These are phyloP conservation scores for Pascua sp. DNA, from an alignment of 1,284 basidiomycete species.

Conservation along the genomic window DNA sequence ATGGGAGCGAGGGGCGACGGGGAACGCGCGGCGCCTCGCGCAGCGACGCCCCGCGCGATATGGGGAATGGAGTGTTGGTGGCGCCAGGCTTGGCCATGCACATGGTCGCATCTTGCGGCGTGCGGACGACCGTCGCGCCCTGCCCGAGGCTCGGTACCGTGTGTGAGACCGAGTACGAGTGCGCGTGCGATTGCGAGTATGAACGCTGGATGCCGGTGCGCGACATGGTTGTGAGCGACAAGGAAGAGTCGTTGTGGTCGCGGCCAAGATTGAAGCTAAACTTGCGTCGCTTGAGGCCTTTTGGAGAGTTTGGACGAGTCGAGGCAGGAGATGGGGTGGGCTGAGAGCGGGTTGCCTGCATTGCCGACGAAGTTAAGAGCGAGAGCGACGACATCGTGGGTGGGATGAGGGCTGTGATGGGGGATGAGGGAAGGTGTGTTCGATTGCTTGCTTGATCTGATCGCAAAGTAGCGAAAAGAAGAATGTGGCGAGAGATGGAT, in stretches of 20 bases:
- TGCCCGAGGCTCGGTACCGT: constrained; percentile 6
- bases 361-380: too few species aligned
- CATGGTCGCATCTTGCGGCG: constrained; percentile 27
- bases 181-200: constrained; percentile 11
- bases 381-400: too few species aligned
- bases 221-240: not conserved
- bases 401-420: too few species aligned
- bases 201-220: constrained; percentile 9
- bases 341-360: too few species aligned
- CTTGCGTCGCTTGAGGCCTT: too few species aligned
- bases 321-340: too few species aligned
- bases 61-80: not conserved
- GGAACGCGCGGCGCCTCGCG: not conserved
- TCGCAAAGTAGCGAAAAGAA: too few species aligned
- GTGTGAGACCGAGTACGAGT: not conserved
- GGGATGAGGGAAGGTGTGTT: too few species aligned
- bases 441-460: too few species aligned
- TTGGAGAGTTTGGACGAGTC: too few species aligned
- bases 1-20: not conserved
- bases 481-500: too few species aligned
- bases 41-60: constrained; percentile 8
- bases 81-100: constrained; percentile 18
- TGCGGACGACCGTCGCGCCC: constrained; percentile 31
- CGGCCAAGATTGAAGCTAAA: too few species aligned
- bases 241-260: not conserved